Conservation (phyloP, 2,329 filamentous ascomycete genomes). For the Karstenula rhodostoma region DNA sequence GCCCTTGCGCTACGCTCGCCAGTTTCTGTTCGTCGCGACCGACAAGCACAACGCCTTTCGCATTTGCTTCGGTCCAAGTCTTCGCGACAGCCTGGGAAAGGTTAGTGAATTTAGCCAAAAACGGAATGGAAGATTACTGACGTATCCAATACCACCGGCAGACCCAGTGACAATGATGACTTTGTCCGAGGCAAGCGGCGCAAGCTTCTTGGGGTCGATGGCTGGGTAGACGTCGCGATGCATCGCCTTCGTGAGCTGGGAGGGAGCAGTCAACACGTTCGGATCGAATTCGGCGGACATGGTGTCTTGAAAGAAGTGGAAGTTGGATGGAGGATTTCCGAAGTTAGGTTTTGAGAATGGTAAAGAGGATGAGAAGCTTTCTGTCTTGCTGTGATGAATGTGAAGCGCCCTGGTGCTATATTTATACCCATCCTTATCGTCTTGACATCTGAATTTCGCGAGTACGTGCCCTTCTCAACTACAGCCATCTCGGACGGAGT, state of each 20-base stretch:
- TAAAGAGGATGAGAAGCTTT: neutral
- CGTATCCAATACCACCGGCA: slow-evolving; percentile 39
- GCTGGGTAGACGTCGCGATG: slow-evolving; percentile 30
- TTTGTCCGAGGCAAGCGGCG: slow-evolving; percentile 25
- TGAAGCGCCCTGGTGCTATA: neutral
- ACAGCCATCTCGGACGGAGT: neutral
- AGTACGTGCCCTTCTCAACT: neutral
- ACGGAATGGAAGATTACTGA: slow-evolving; percentile 13
- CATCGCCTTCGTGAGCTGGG: slow-evolving; percentile 31
- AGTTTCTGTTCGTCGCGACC: slow-evolving; percentile 32
- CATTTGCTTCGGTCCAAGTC: slow-evolving; percentile 38
- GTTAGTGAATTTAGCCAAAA: neutral
- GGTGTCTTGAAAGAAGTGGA: neutral
- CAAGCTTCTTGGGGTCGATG: slow-evolving; percentile 25
- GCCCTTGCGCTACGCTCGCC: slow-evolving; percentile 16
- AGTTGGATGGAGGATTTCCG: neutral
- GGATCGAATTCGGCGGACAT: slow-evolving; percentile 21
- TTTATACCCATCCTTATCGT: neutral
- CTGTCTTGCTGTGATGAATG: slow-evolving; percentile 1
- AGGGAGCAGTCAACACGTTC: slow-evolving; percentile 28
- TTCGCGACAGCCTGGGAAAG: slow-evolving; percentile 27
- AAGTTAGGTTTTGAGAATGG: neutral
- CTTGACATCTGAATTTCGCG: neutral
- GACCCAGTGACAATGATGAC: slow-evolving; percentile 36
- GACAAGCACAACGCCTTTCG: slow-evolving; percentile 40